Evolutionary conservation across 495 filamentous ascomycete genomes (phyloP).

Genomic region (Astrocystis sublimbata): DNA sequence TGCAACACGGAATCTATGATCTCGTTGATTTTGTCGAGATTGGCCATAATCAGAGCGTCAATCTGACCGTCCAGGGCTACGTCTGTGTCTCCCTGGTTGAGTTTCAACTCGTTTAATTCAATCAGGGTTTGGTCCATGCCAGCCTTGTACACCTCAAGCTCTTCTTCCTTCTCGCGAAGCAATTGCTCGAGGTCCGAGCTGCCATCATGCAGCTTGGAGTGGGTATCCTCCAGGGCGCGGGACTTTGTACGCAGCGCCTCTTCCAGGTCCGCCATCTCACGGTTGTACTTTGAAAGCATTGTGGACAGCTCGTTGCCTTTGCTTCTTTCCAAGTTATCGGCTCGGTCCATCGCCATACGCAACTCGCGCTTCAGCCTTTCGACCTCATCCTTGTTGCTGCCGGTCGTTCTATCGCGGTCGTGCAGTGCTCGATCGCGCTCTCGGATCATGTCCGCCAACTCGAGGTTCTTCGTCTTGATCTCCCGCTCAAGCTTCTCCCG

Average conservation of each 20-base stretch:
- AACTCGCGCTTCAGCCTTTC: constrained; percentile 98
- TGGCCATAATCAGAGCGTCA: constrained; percentile 79
- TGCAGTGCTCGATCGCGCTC: constrained; percentile 94
- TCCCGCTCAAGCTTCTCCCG: constrained; percentile 95
- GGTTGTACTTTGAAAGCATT: constrained; percentile 92
- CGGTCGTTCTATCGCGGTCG: constrained; percentile 81
- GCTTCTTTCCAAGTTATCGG: constrained; percentile 85
- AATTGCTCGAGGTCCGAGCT: constrained; percentile 81
- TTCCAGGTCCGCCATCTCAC: constrained; percentile 94
- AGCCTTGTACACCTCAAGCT: constrained; percentile 94
- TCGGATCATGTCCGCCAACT: constrained; percentile 97
- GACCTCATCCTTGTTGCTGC: constrained; percentile 86
- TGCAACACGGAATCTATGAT: constrained; percentile 97
- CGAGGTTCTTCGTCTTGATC: constrained; percentile 97
- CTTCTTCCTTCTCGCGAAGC: constrained; percentile 91
- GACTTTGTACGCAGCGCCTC: constrained; percentile 88
- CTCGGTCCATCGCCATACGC: constrained; percentile 86
- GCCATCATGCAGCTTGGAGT: constrained; percentile 72
- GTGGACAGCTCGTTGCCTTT: constrained; percentile 94
- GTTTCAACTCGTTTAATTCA: constrained; percentile 80
- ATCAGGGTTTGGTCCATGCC: constrained; percentile 94
- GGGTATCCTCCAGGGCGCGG: constrained; percentile 81
- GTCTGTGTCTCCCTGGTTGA: constrained; percentile 71
- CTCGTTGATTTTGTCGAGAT: constrained; percentile 90
- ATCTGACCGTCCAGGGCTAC: constrained; percentile 85